Evolutionary conservation across 495 filamentous ascomycete genomes (phyloP).

Genomic region (Penicillium canariense): DNA sequence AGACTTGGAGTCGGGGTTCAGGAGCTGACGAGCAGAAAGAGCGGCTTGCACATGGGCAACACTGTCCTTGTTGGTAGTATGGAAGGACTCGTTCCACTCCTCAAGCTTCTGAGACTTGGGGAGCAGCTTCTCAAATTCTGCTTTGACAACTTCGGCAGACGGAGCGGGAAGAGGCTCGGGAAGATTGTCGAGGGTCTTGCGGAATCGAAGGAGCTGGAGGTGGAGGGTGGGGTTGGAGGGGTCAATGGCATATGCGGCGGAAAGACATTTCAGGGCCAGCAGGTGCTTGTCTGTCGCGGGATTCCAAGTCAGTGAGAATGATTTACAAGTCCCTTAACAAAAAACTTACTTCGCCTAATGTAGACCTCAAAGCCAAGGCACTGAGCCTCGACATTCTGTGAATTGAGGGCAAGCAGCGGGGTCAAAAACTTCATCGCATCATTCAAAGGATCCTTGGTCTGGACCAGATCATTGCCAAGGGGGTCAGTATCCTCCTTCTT

Average conservation of each 20-base stretch:
- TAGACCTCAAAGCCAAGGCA: constrained; percentile 87
- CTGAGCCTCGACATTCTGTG: constrained; percentile 81
- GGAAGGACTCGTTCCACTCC: constrained; percentile 67
- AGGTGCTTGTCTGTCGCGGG: constrained; percentile 68
- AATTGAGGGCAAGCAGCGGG: constrained; percentile 74
- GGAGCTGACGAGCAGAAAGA: constrained; percentile 56
- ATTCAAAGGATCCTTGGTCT: constrained; percentile 77
- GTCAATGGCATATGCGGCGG: constrained; percentile 67
- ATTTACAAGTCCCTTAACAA: not conserved
- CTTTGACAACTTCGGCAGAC: constrained; percentile 62
- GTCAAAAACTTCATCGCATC: constrained; percentile 85
- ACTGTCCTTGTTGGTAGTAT: constrained; percentile 60
- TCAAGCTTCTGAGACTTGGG: constrained; percentile 55
- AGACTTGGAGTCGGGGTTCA: constrained; percentile 55
- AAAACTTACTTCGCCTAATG: constrained; percentile 66
- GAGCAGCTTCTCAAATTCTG: constrained; percentile 60
- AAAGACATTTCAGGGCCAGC: constrained; percentile 80
- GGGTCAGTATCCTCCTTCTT: constrained; percentile 90
- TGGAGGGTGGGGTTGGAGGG: constrained; percentile 71
- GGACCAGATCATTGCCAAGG: constrained; percentile 68
- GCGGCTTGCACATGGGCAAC: constrained; percentile 61
- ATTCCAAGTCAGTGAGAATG: constrained; percentile 23
- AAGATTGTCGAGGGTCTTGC: constrained; percentile 55
- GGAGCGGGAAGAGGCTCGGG: constrained; percentile 57
- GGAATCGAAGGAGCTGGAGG: constrained; percentile 71